Percentiles rank a stretch among this genome's conserved stretches.
Evolutionary conservation across 495 filamentous ascomycete species (phyloP).

Genomic region (Daldinia loculata): DNA sequence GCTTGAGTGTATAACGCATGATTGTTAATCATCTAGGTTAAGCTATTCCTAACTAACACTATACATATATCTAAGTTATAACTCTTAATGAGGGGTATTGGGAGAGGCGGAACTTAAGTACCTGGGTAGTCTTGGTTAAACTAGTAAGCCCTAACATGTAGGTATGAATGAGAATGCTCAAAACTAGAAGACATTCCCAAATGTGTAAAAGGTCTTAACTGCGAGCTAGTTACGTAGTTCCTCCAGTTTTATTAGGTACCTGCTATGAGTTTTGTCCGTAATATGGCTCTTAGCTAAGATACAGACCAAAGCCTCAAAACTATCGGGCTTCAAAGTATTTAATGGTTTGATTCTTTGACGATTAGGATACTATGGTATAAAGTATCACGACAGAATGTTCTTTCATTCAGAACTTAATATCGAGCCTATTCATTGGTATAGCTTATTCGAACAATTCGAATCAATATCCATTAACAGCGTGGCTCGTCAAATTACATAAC

Average conservation of each 20-base stretch:
- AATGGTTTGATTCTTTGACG: no score
- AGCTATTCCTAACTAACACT: no score
- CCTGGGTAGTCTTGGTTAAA: neutral
- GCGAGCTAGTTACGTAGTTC: no score
- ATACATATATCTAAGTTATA: no score
- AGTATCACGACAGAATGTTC: neutral
- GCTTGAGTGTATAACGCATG: neutral
- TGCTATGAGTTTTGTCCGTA: no score
- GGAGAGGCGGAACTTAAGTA: no score
- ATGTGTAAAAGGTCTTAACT: neutral
- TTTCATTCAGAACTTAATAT: neutral
- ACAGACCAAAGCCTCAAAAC: no score
- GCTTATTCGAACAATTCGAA: neutral
- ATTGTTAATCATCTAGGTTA: neutral
- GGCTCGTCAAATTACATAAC: conserved; percentile 2
- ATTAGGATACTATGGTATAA: no score
- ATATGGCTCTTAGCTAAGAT: no score
- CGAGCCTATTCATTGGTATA: neutral
- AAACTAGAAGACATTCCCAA: neutral
- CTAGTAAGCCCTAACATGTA: neutral
- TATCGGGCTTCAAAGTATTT: no score
- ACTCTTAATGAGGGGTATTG: no score
- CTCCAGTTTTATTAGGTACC: no score
- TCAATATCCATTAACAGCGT: conserved; percentile 5
- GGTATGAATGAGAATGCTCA: neutral